Conservation (phyloP, 2,329 filamentous ascomycete species). For the Trichoderma sp. region DNA sequence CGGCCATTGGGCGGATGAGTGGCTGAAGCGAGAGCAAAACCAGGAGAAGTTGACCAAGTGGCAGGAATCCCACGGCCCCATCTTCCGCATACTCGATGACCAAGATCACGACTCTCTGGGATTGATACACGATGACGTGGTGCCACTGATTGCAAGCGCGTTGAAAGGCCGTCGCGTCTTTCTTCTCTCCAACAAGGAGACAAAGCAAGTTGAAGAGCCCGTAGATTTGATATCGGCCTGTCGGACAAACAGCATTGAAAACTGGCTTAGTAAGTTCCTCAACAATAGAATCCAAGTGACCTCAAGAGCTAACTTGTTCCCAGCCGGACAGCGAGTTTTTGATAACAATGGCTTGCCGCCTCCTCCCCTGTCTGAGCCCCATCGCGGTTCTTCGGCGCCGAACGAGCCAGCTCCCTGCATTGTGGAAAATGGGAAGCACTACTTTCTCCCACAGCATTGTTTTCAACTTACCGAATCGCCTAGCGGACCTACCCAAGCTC, state of each 20-base stretch:
- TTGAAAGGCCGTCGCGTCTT: conserved; percentile 32
- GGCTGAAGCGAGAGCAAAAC: conserved; percentile 34
- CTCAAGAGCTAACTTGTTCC: conserved; percentile 19
- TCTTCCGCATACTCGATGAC: conserved; percentile 29
- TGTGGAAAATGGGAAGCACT: conserved; percentile 25
- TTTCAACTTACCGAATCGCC: background rate
- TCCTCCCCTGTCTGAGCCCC: conserved; percentile 25
- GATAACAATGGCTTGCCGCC: conserved; percentile 30
- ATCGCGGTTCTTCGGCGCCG: background rate
- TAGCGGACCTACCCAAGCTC: background rate
- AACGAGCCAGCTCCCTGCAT: conserved; percentile 18
- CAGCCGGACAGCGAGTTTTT: conserved; percentile 32
- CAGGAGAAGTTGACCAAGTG: conserved; percentile 32
- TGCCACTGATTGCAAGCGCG: conserved; percentile 33
- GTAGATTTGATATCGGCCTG: conserved; percentile 30
- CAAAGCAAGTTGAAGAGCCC: conserved; percentile 20
- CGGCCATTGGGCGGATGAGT: conserved; percentile 38
- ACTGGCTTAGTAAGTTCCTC: conserved; percentile 37
- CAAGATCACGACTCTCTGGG: conserved; percentile 32
- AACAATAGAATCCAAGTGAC: background rate
- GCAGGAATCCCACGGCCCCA: conserved; percentile 26
- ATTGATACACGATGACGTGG: conserved; percentile 29
- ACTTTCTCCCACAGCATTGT: conserved; percentile 24
- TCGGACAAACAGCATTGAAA: conserved; percentile 29
- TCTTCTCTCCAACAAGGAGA: conserved; percentile 24